These are phyloP conservation scores for Berberis thunbergii DNA, from an alignment of 164 flowering plant genomes.

Conservation along the genomic window DNA sequence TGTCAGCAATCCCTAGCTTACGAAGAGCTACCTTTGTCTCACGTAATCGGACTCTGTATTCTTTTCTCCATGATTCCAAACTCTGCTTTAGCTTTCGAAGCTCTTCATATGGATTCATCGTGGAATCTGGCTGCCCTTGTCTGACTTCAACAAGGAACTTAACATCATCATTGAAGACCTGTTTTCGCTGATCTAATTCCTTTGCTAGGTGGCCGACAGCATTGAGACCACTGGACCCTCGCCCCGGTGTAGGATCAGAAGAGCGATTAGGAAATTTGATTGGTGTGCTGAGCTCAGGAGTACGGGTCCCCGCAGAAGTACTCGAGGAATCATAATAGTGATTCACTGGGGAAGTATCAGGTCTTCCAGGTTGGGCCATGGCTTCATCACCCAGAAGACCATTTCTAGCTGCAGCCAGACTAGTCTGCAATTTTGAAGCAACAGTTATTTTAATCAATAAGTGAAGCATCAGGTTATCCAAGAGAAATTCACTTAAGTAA, in stretches of 20 bases:
- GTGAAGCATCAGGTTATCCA: too few species aligned
- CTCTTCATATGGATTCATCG: slow-evolving; percentile 41
- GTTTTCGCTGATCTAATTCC: slow-evolving; percentile 66
- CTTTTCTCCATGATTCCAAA: slow-evolving; percentile 79
- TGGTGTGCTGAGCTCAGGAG: slow-evolving; percentile 56
- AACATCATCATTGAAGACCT: slow-evolving; percentile 64
- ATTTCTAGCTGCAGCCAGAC: slow-evolving; percentile 68
- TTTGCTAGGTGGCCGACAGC: slow-evolving; percentile 38
- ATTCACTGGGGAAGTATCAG: slow-evolving; percentile 34
- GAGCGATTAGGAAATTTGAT: slow-evolving; percentile 17
- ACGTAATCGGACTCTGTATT: slow-evolving; percentile 53
- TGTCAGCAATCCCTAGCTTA: slow-evolving; percentile 39
- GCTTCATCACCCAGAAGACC: slow-evolving; percentile 36
- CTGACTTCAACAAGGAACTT: slow-evolving; percentile 40
- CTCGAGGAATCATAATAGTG: slow-evolving; percentile 60
- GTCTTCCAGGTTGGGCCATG: slow-evolving; percentile 37
- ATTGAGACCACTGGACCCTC: slow-evolving; percentile 26
- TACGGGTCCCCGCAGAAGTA: slow-evolving; percentile 39
- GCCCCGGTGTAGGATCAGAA: slow-evolving; percentile 20
- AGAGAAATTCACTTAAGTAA: too few species aligned
- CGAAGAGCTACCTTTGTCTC: slow-evolving; percentile 43
- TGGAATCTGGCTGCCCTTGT: slow-evolving; percentile 25
- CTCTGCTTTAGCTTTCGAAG: slow-evolving; percentile 48
- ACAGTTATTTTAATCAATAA: too few species aligned
- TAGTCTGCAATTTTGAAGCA: slow-evolving; percentile 37